Evolutionary conservation across 805 yeast genomes (phyloP), one percentile per base, ranked within the genome.

Genomic region (Candida awuae): DNA sequence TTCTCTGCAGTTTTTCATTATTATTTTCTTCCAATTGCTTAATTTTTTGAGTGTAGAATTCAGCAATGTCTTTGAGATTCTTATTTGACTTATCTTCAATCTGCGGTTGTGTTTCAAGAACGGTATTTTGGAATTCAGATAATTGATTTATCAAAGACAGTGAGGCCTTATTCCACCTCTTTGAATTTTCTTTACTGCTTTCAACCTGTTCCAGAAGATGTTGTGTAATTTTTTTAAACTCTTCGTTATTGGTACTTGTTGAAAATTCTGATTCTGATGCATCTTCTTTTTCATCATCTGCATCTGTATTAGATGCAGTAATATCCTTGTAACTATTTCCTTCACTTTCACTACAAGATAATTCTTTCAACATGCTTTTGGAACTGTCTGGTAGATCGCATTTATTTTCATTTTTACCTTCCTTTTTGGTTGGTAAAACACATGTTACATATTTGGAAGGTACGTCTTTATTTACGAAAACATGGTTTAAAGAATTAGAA

Each of bases 401-500:
- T 8, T 22, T 25, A 14, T 25, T 25, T 25, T 25, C 28, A 25
- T 14, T 25, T 5, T 25, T 25, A 12, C n/a, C 28, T 12, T 7
- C 10, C 12, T 25, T 25, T 14, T 25, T 25, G 12, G 13, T 10
- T n/a, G n/a, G n/a, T n/a, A n/a, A n/a, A n/a, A n/a, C n/a, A n/a
- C n/a, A n/a, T n/a, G n/a, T n/a, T n/a, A n/a, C n/a, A n/a, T n/a
- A n/a, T n/a, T n/a, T n/a, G n/a, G n/a, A n/a, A n/a, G n/a, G n/a
- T n/a, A n/a, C n/a, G n/a, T n/a, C n/a, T n/a, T n/a, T n/a, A n/a
- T n/a, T n/a, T n/a, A n/a, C n/a, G n/a, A n/a, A n/a, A n/a, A n/a
- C n/a, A n/a, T n/a, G n/a, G 13, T 25, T 25, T 5, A 29, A 9
- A 2, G 37, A 26, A 15, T 40, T 40, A 9, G 43, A 40, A 15